phyloP scores from a whole-genome alignment of 257 asterid genomes.

The Leptodermis oblonga region DNA sequence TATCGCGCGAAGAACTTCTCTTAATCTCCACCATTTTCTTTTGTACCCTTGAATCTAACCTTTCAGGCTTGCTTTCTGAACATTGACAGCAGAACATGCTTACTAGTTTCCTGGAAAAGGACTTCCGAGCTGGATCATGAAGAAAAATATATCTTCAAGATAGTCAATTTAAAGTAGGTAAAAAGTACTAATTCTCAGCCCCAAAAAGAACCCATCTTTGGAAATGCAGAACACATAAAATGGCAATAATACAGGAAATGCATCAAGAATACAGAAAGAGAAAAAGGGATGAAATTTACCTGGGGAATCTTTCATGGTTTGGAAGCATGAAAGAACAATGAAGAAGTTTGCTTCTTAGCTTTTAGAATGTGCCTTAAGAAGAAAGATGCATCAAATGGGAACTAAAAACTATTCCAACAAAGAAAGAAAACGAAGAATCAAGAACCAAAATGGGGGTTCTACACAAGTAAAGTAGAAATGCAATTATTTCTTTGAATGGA shows the following conservation, averaged over 20 bases:
- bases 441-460: slow-evolving; percentile 6
- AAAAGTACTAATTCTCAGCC: not conserved
- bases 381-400: too few relatives aligned
- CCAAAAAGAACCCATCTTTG: not conserved
- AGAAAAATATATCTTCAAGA: slow-evolving; percentile 23
- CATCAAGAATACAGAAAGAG: too few relatives aligned
- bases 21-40: slow-evolving; percentile 38
- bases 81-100: slow-evolving; percentile 26
- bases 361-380: not conserved
- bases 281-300: too few relatives aligned
- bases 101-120: slow-evolving; percentile 24
- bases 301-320: slow-evolving; percentile 32
- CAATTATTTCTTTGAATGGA: slow-evolving; percentile 16
- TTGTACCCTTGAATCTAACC: slow-evolving; percentile 34
- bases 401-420: too few relatives aligned
- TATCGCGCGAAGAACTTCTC: slow-evolving; percentile 19
- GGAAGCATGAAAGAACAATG: not conserved
- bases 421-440: slow-evolving; percentile 4
- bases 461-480: slow-evolving; percentile 35
- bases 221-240: not conserved
- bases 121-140: slow-evolving; percentile 22
- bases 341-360: not conserved
- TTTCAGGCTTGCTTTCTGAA: slow-evolving; percentile 31
- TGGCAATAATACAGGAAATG: too few relatives aligned
- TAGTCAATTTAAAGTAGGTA: not conserved